These are phyloP conservation scores for Crucibulum laeve DNA, from an alignment of 768 basidiomycete species.

Conservation along the genomic window DNA sequence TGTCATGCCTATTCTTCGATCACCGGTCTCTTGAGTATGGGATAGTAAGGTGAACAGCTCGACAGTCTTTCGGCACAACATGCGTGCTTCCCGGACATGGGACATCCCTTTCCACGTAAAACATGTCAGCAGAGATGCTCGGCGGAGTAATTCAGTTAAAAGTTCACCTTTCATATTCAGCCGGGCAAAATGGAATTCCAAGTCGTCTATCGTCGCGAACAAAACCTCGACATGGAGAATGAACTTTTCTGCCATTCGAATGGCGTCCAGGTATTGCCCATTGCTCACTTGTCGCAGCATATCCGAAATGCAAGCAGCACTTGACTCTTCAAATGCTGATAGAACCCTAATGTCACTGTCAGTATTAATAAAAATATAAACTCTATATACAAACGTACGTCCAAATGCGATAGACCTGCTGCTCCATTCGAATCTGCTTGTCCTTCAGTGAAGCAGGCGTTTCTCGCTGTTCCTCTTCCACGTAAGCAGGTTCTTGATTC, in stretches of 20 bases:
- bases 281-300: slow-evolving; percentile 98
- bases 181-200: slow-evolving; percentile 81
- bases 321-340: slow-evolving; percentile 98
- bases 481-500: slow-evolving; percentile 48
- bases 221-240: slow-evolving; percentile 97
- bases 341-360: slow-evolving; percentile 56
- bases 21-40: slow-evolving; percentile 90
- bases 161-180: slow-evolving; percentile 80
- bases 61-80: slow-evolving; percentile 98
- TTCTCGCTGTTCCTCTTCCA: slow-evolving; percentile 79
- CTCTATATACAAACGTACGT: slow-evolving; percentile 54
- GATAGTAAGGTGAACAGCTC: slow-evolving; percentile 96
- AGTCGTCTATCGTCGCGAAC: slow-evolving; percentile 95
- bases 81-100: slow-evolving; percentile 95
- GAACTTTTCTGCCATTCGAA: slow-evolving; percentile 98
- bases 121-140: neutral
- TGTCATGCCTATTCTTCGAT: slow-evolving; percentile 92
- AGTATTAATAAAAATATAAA: slow-evolving; percentile 6
- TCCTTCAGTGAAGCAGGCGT: slow-evolving; percentile 77
- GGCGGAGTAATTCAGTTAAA: neutral
- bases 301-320: slow-evolving; percentile 97
- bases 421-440: slow-evolving; percentile 92
- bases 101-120: slow-evolving; percentile 75
- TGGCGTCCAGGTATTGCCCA: slow-evolving; percentile 93
- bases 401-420: slow-evolving; percentile 98